These are phyloP conservation scores for Amoebophrya sp. DNA, from an alignment of 169 alveolate genomes.

Conservation along the genomic window DNA sequence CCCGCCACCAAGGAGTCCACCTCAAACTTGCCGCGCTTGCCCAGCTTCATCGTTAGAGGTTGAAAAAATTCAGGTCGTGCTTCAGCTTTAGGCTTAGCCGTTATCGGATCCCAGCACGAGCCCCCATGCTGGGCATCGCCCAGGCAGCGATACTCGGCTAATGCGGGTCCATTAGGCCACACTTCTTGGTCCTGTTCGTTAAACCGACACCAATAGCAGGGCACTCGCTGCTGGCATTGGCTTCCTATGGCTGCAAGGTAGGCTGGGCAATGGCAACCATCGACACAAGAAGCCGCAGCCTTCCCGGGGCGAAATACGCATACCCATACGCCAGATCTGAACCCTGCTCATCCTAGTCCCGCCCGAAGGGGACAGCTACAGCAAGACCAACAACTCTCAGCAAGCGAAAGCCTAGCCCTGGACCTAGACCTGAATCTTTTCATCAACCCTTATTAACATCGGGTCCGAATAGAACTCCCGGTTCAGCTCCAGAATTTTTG, in stretches of 20 bases:
- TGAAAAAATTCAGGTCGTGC: not conserved
- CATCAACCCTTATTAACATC: not conserved
- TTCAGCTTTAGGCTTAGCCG: not conserved
- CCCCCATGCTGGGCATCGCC: not conserved
- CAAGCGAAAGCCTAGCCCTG: not conserved
- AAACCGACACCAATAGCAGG: not conserved
- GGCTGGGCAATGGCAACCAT: no score
- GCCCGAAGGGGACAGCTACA: not conserved
- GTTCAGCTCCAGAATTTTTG: not conserved
- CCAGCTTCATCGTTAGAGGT: no score
- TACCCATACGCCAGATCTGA: not conserved
- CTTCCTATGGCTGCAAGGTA: no score
- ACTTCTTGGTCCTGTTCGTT: not conserved
- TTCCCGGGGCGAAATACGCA: not conserved
- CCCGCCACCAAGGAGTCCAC: no score
- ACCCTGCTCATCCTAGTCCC: not conserved
- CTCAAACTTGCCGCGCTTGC: no score
- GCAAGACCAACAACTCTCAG: not conserved
- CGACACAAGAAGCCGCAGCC: not conserved
- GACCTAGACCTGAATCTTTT: not conserved
- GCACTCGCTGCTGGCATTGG: no score
- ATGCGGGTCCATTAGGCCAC: not conserved
- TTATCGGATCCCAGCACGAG: not conserved
- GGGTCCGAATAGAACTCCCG: not conserved
- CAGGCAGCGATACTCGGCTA: not conserved